Percentiles rank a stretch among this genome's conserved stretches.
Evolutionary conservation across 2,329 filamentous ascomycete genomes (phyloP).

Genomic region (Aspergillus pseudotamarii): DNA sequence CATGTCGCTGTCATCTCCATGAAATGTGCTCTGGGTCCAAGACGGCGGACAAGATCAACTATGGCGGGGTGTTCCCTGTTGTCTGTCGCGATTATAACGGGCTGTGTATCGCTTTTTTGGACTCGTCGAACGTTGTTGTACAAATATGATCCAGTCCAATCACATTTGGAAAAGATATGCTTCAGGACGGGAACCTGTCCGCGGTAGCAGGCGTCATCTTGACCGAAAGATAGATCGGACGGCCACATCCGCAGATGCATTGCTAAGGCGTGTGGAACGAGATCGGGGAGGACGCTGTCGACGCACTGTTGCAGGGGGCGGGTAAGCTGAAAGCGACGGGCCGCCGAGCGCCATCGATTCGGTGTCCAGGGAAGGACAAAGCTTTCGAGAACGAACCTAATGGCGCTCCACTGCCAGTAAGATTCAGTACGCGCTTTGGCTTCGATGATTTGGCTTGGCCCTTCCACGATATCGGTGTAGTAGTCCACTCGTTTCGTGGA

Average conservation of each 20-base stretch:
- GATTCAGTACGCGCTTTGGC: neutral
- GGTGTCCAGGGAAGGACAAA: slow-evolving; percentile 1
- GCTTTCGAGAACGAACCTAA: neutral
- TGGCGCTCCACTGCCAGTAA: slow-evolving; percentile 3
- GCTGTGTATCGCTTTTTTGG: neutral
- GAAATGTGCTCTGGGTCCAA: neutral
- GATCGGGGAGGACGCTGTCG: neutral
- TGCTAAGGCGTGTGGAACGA: neutral
- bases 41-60: neutral
- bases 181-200: neutral
- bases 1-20: neutral
- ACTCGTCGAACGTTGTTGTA: neutral
- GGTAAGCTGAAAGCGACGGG: neutral
- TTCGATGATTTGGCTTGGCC: neutral
- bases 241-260: neutral
- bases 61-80: neutral
- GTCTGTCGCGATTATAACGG: neutral
- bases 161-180: neutral
- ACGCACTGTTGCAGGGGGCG: neutral
- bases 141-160: neutral
- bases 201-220: neutral
- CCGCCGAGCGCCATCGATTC: neutral
- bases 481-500: neutral
- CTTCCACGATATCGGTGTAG: neutral
- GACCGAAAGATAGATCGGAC: neutral